phyloP scores from a whole-genome alignment of 768 basidiomycete species.

The Pisolithus marmoratus region DNA sequence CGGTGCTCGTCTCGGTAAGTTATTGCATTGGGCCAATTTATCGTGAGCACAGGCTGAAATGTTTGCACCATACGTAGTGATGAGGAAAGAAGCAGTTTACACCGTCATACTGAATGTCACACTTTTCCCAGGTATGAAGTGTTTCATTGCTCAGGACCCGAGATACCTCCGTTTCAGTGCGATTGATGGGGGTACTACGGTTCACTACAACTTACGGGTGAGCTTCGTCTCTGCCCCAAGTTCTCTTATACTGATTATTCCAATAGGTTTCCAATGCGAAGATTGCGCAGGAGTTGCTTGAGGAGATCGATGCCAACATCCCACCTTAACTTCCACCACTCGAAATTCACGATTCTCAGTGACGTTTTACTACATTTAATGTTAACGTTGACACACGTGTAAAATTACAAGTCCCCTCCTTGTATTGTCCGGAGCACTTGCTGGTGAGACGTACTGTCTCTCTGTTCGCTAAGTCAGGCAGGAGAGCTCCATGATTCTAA shows the following conservation, averaged over 20 bases:
- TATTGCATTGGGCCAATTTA: background rate
- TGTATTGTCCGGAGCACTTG: constrained; percentile 16
- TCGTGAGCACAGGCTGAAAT: constrained; percentile 6
- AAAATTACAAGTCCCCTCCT: constrained; percentile 23
- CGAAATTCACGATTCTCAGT: background rate
- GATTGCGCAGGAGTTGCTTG: constrained; percentile 63
- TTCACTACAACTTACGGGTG: constrained; percentile 75
- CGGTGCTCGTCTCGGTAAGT: constrained; percentile 61
- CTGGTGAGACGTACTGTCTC: too few species aligned
- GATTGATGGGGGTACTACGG: constrained; percentile 53
- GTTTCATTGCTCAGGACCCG: constrained; percentile 67
- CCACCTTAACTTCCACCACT: constrained; percentile 21
- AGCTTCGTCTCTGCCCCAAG: constrained; percentile 17
- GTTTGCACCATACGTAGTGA: constrained; percentile 46
- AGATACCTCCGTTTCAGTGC: constrained; percentile 74
- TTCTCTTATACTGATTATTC: constrained; percentile 1
- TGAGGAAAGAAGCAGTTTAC: constrained; percentile 83
- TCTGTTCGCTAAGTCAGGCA: too few species aligned
- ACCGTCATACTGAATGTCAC: constrained; percentile 68
- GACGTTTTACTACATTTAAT: constrained; percentile 11
- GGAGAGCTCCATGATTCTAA: too few species aligned
- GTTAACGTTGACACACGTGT: constrained; percentile 22
- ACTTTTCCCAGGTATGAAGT: constrained; percentile 75
- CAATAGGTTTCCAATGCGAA: constrained; percentile 60
- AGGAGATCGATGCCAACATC: constrained; percentile 43